Conservation (phyloP, 805 yeast species). For the Saccharomycopsis synnaedendra region DNA sequence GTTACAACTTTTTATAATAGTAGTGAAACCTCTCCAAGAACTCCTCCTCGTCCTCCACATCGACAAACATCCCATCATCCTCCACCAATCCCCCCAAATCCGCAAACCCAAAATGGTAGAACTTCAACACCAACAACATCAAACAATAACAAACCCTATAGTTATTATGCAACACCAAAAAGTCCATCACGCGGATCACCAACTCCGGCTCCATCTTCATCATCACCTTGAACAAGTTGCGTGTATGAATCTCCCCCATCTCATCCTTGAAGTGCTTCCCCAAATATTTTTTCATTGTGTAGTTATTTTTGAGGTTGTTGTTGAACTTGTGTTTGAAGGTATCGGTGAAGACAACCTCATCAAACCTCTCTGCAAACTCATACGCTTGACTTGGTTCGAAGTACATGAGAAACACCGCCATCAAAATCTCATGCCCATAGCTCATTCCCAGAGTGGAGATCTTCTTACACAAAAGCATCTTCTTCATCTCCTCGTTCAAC, state of each 20-base stretch:
- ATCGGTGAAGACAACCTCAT: conserved; percentile 12
- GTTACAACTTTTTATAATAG: conserved; percentile 15
- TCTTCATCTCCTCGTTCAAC: conserved; percentile 6
- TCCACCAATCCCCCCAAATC: conserved; percentile 11
- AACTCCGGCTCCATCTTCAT: conserved; percentile 13
- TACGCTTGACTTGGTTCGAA: conserved; percentile 9
- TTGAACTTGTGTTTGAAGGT: conserved; percentile 11
- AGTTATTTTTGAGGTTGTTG: conserved; percentile 7
- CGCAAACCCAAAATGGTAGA: conserved; percentile 16
- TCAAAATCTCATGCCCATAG: conserved; percentile 15
- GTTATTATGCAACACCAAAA: conserved; percentile 12
- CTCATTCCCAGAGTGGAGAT: conserved; percentile 10
- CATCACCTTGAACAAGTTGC: conserved; percentile 10
- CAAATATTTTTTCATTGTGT: conserved; percentile 13
- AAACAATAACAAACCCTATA: conserved; percentile 15
- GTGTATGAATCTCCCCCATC: conserved; percentile 4
- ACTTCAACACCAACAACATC: conserved; percentile 12
- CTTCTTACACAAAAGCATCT: conserved; percentile 9
- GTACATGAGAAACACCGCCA: conserved; percentile 13
- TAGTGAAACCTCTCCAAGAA: conserved; percentile 15
- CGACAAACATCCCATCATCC: conserved; percentile 11
- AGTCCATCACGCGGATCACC: conserved; percentile 12
- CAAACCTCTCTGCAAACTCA: conserved; percentile 6
- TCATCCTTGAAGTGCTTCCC: conserved; percentile 15
- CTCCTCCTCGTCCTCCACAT: conserved; percentile 13